Conservation (phyloP, 2,329 filamentous ascomycete species). For the Tolypocladium ophioglossoides region DNA sequence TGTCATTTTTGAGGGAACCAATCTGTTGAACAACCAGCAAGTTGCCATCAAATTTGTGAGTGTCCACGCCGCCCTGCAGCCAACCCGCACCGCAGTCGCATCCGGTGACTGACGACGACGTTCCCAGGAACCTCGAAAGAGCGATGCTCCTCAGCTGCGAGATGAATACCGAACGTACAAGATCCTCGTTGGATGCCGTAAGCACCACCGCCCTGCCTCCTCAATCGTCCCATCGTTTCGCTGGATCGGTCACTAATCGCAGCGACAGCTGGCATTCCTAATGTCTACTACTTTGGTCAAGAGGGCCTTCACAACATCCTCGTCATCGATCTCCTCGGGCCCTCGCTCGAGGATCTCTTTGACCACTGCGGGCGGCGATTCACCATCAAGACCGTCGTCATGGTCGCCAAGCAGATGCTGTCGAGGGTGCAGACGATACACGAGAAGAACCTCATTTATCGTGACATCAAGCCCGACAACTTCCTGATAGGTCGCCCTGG, state of each 20-base stretch:
- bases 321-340: conserved; percentile 91
- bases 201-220: conserved; percentile 27
- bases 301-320: conserved; percentile 98
- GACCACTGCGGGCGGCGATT: conserved; percentile 95
- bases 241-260: conserved; percentile 9
- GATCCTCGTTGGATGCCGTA: conserved; percentile 97
- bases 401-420: conserved; percentile 99
- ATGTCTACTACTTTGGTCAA: conserved; percentile 99
- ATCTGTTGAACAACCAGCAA: conserved; percentile 97
- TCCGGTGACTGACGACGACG: background rate
- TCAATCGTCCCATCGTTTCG: background rate
- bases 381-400: conserved; percentile 93
- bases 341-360: conserved; percentile 92
- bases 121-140: conserved; percentile 85
- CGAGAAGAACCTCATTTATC: conserved; percentile 98
- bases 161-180: conserved; percentile 99
- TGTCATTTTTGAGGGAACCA: conserved; percentile 98
- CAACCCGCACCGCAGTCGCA: background rate
- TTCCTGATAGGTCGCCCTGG: conserved; percentile 90
- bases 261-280: conserved; percentile 79
- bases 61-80: conserved; percentile 13
- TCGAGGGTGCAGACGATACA: conserved; percentile 89
- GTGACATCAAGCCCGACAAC: conserved; percentile 99
- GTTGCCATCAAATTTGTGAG: conserved; percentile 98
- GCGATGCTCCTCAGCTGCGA: conserved; percentile 91